Evolutionary conservation across 306 rosid genomes (phyloP).

Genomic region (Trichosanthes cucumerina): DNA sequence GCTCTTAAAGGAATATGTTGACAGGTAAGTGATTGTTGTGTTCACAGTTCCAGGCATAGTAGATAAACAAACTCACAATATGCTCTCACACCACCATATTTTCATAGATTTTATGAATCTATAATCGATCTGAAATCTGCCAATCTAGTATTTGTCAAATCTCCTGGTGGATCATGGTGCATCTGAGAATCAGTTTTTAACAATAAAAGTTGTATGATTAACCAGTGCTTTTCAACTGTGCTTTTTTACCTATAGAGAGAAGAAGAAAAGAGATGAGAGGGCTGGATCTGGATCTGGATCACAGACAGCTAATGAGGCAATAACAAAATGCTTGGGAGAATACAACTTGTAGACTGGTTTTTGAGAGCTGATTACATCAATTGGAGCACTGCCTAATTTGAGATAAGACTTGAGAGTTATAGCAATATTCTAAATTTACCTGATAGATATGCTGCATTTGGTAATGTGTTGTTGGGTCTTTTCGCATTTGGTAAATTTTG

Average conservation of each 20-base stretch:
- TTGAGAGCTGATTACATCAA: not conserved
- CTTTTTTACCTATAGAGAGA: slow-evolving; percentile 62
- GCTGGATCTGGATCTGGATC: slow-evolving; percentile 20
- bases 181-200: not conserved
- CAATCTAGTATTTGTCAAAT: not conserved
- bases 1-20: slow-evolving; percentile 81
- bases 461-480: slow-evolving; percentile 13
- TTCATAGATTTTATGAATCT: not conserved
- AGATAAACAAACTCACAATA: not conserved
- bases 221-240: not conserved
- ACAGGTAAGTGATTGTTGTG: slow-evolving; percentile 43
- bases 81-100: not conserved
- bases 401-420: not conserved
- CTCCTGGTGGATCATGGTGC: not conserved
- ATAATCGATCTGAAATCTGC: not conserved
- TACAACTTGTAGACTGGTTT: slow-evolving; percentile 24
- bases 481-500: not conserved
- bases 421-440: not conserved
- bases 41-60: not conserved
- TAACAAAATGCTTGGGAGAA: slow-evolving; percentile 60
- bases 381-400: slow-evolving; percentile 1
- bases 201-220: not conserved
- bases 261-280: slow-evolving; percentile 89
- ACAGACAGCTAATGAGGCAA: slow-evolving; percentile 66
- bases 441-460: not conserved